A percentile compares a stretch with the other conserved stretches of the same genome.
These are phyloP conservation scores for Penicillium olsonii DNA, from an alignment of 2,329 filamentous ascomycete genomes.

Conservation along the genomic window DNA sequence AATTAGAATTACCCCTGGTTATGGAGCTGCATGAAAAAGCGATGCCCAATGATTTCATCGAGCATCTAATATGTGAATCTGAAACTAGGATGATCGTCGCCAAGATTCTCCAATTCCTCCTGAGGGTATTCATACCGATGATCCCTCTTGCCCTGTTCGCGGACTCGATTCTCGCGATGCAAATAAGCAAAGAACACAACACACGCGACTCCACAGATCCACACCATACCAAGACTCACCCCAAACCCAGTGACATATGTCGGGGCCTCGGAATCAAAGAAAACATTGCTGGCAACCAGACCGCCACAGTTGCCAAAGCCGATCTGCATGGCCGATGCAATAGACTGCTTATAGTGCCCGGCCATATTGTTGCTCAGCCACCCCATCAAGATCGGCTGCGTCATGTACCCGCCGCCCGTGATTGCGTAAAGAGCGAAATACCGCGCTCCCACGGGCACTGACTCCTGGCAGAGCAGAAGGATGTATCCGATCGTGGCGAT, in stretches of 20 bases:
- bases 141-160: slow-evolving; percentile 38
- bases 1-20: too few relatives aligned
- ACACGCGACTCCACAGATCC: slow-evolving; percentile 36
- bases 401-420: slow-evolving; percentile 56
- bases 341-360: slow-evolving; percentile 59
- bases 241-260: slow-evolving; percentile 30
- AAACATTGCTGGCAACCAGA: slow-evolving; percentile 38
- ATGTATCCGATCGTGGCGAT: slow-evolving; percentile 58
- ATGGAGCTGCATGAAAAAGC: background rate
- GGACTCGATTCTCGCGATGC: slow-evolving; percentile 39
- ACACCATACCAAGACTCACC: slow-evolving; percentile 34
- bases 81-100: slow-evolving; percentile 43
- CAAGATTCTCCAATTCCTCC: slow-evolving; percentile 41
- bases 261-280: slow-evolving; percentile 31
- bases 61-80: slow-evolving; percentile 36
- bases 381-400: slow-evolving; percentile 56
- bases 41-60: background rate
- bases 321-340: slow-evolving; percentile 56
- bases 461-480: slow-evolving; percentile 54
- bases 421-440: slow-evolving; percentile 60
- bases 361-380: slow-evolving; percentile 61
- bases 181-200: slow-evolving; percentile 34
- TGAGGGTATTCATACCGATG: slow-evolving; percentile 34
- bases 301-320: slow-evolving; percentile 38
- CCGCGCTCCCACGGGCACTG: slow-evolving; percentile 50